Conservation (phyloP, 1,139 yeast genomes). For the Saccharomyces hybrid region DNA sequence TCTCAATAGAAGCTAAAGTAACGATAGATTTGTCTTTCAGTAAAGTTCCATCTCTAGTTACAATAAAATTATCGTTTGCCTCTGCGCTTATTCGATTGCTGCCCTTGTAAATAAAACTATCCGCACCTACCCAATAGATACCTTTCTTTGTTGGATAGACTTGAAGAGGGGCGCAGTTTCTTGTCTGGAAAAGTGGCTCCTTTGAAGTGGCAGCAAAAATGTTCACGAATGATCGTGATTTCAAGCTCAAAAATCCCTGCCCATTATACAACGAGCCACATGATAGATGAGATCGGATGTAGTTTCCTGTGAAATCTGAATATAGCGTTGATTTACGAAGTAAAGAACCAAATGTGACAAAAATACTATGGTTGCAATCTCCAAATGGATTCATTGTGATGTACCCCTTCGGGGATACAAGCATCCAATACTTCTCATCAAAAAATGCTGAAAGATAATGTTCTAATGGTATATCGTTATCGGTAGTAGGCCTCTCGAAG, state of each 20-base stretch:
- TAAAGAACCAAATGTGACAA: background rate
- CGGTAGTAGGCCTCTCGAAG: background rate
- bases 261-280: background rate
- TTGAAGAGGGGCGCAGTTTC: background rate
- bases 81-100: background rate
- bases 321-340: background rate
- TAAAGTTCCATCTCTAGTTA: background rate
- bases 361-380: background rate
- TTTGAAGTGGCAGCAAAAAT: background rate
- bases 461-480: background rate
- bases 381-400: background rate
- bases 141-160: background rate
- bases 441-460: background rate
- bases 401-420: background rate
- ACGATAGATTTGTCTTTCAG: background rate
- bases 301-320: background rate
- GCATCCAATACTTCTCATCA: background rate
- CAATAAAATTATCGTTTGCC: background rate
- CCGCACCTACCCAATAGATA: background rate
- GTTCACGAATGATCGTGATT: background rate
- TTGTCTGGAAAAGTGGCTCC: background rate
- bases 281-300: background rate
- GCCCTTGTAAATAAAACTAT: background rate
- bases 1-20: background rate
- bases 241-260: background rate